phyloP scores from a whole-genome alignment of 768 basidiomycete genomes.

The Boletus bicolor region DNA sequence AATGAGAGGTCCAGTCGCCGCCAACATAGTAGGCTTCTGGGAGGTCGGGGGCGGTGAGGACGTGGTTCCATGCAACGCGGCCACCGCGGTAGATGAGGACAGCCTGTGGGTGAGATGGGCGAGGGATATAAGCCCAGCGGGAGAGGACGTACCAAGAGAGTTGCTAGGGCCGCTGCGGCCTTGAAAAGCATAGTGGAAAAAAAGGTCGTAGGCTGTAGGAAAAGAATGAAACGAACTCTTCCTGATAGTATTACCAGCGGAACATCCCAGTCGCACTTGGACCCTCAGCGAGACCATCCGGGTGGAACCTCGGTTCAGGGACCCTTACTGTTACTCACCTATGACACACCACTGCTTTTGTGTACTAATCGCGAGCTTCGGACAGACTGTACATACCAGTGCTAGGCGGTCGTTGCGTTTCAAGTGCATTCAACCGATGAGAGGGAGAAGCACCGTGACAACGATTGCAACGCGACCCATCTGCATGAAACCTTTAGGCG shows the following conservation, averaged over 20 bases:
- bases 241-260: too few species aligned
- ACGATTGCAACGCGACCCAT: too few species aligned
- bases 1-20: constrained; percentile 48
- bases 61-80: constrained; percentile 37
- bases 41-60: constrained; percentile 42
- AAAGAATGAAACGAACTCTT: neutral
- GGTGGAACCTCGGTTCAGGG: too few species aligned
- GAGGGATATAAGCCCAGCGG: neutral
- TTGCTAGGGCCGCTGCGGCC: constrained; percentile 2
- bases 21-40: constrained; percentile 49
- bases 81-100: constrained; percentile 45
- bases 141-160: constrained; percentile 8
- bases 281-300: too few species aligned
- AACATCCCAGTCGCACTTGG: too few species aligned
- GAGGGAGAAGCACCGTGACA: too few species aligned
- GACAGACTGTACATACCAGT: too few species aligned
- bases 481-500: neutral
- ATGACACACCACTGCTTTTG: too few species aligned
- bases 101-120: constrained; percentile 30
- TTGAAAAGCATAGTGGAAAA: constrained; percentile 13
- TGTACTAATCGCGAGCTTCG: too few species aligned
- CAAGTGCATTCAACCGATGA: too few species aligned
- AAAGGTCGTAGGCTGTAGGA: neutral
- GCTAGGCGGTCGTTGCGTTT: too few species aligned
- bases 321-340: too few species aligned